Base-by-base conservation (phyloP, 1,284 basidiomycete genomes). In the Naganishia albida region DNA sequence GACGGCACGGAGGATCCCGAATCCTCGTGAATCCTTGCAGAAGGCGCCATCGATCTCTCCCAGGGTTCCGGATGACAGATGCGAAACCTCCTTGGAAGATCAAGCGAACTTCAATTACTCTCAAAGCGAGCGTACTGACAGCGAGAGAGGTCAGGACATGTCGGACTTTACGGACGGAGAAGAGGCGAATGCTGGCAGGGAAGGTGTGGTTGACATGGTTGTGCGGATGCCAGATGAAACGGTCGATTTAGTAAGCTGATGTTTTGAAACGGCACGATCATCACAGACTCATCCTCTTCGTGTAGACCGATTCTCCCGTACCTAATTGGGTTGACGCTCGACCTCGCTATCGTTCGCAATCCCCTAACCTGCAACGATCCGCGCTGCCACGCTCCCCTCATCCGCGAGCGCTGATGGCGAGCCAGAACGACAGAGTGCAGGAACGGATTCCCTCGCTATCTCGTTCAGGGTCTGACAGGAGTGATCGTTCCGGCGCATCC, bases 191-290 rank as follows among this genome's bases (percentile, higher is more conserved):
- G 16, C 13, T 8, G 15, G 15, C 10, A 39, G 20, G 46, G 57
- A 60, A 26, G 25, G 30, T 39, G 57, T 60, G 46, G 57, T 50
- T 28, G 57, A 60, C 25, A 60, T 60, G 25, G 44, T 50, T 34
- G 46, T 60, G n/a, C 34, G 39, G 10, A 49, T 60, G 57, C 57
- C 57, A 16, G 57, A 60, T 28, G 57, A 50, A 26, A 60, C 57
- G 4, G 46, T 60, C 20, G 46, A 42, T 28, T 60, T 46, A 20
- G 57, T 60, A 40, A 50, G 57, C 13, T 7, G 26, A 25, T 6
- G 18, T 8, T 40, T 23, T 18, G 44, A 25, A 20, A 25, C 44
- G 16, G 1, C 12, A 2, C 2, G 7, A 39, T 48, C 20, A 7
- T n/a, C 7, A 18, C 13, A 20, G 20, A 18, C 44, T 23, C 38